Evolutionary conservation across 2,329 filamentous ascomycete genomes (phyloP).

Genomic region (Exophiala aquamarina): DNA sequence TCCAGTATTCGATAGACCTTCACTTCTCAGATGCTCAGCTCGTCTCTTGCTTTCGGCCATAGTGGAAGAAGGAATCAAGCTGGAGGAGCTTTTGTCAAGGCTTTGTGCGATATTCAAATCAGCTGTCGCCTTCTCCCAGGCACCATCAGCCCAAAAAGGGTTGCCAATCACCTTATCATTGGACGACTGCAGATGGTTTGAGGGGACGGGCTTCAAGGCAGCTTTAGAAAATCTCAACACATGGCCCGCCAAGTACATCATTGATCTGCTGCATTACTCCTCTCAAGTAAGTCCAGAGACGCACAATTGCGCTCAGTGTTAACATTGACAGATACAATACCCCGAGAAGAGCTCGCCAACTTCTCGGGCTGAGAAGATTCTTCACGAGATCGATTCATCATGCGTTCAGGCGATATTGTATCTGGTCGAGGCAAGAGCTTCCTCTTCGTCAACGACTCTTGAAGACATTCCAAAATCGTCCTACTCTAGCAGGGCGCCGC

Average conservation of each 20-base stretch:
- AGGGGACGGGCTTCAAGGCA: slow-evolving; percentile 17
- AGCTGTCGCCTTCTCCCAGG: slow-evolving; percentile 4
- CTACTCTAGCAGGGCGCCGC: slow-evolving; percentile 14
- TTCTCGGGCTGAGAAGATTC: slow-evolving; percentile 2
- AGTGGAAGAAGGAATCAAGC: slow-evolving; percentile 30
- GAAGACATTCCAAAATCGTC: slow-evolving; percentile 25
- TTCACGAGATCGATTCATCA: slow-evolving; percentile 4
- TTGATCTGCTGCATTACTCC: slow-evolving; percentile 26
- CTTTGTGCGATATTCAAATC: slow-evolving; percentile 23
- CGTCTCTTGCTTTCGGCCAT: slow-evolving; percentile 48
- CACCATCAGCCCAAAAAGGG: background rate
- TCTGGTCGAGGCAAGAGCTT: slow-evolving; percentile 17
- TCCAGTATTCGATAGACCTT: slow-evolving; percentile 58
- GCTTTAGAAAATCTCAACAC: slow-evolving; percentile 16
- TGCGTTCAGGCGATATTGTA: slow-evolving; percentile 24
- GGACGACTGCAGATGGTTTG: slow-evolving; percentile 24
- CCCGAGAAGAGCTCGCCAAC: background rate
- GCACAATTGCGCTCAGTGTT: background rate
- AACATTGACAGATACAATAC: slow-evolving; percentile 5
- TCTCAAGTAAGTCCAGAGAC: slow-evolving; percentile 6
- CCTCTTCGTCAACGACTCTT: slow-evolving; percentile 9
- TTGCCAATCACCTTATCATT: background rate
- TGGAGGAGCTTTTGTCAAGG: slow-evolving; percentile 19
- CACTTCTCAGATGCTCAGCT: slow-evolving; percentile 56
- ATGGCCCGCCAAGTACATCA: slow-evolving; percentile 21